A percentile compares a stretch with the other conserved stretches of the same genome.
Conservation (phyloP, 208 protist genomes). For the Porcisia deanei region DNA sequence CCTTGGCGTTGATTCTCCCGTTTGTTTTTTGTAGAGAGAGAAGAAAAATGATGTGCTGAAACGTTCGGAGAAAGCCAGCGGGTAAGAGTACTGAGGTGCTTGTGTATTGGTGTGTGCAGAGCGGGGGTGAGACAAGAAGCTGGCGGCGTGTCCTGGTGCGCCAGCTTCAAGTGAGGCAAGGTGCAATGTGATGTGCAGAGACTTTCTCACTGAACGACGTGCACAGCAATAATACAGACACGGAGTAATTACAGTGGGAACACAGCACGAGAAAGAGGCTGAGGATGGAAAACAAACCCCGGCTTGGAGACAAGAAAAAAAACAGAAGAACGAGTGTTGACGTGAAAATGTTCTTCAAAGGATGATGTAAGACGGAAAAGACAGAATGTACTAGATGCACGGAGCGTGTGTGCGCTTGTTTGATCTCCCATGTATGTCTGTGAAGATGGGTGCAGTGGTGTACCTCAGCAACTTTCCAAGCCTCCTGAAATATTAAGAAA, state of each 20-base stretch:
- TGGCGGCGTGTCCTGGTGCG: not conserved
- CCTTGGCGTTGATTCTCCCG: not conserved
- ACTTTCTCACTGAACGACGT: not conserved
- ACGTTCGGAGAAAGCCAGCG: not conserved
- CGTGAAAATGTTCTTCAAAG: not conserved
- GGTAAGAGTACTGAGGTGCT: not conserved
- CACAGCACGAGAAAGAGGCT: not conserved
- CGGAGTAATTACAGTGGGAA: slow-evolving; percentile 1
- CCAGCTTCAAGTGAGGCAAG: not conserved
- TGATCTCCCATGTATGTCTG: not conserved
- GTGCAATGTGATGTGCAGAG: not conserved
- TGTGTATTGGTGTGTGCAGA: not conserved
- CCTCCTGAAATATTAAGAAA: not conserved
- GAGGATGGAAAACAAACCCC: not conserved
- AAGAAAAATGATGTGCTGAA: not conserved
- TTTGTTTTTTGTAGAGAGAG: too few relatives aligned
- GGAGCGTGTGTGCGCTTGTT: not conserved
- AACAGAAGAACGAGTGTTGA: not conserved
- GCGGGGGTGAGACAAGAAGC: too few relatives aligned
- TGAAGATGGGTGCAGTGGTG: not conserved
- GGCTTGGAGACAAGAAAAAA: not conserved
- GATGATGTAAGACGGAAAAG: not conserved
- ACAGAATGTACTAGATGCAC: not conserved
- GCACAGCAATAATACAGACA: not conserved
- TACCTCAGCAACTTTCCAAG: not conserved